Evolutionary conservation across 331 rosid species (phyloP).

Genomic region (Saraca asoca): DNA sequence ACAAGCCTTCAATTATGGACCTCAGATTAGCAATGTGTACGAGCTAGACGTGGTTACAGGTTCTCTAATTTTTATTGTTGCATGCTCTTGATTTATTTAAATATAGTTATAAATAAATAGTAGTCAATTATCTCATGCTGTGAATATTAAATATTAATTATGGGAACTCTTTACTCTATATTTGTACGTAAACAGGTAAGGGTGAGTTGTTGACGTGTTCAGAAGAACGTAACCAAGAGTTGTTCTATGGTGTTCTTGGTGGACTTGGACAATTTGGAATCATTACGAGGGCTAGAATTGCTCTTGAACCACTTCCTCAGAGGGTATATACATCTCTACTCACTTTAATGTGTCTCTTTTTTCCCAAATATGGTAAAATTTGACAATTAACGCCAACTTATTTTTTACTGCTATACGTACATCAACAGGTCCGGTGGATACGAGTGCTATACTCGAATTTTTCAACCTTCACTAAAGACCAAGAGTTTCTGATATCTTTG

Average conservation of each 20-base stretch:
- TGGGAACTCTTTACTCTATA: too few species aligned
- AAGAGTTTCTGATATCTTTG: slow-evolving; percentile 81
- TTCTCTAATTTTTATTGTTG: slow-evolving; percentile 2
- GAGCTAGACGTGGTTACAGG: slow-evolving; percentile 95
- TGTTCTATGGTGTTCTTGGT: slow-evolving; percentile 88
- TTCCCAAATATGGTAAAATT: background rate
- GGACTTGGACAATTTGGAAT: slow-evolving; percentile 98
- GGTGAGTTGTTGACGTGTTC: slow-evolving; percentile 86
- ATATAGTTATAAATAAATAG: too few species aligned
- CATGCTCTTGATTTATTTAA: too few species aligned
- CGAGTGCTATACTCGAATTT: slow-evolving; percentile 84
- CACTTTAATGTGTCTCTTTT: slow-evolving; percentile 23
- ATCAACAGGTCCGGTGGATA: slow-evolving; percentile 87
- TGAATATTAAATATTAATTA: too few species aligned
- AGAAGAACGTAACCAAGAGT: slow-evolving; percentile 64
- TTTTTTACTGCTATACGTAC: too few species aligned
- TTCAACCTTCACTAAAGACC: slow-evolving; percentile 66
- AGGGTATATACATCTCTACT: slow-evolving; percentile 51
- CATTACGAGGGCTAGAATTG: slow-evolving; percentile 90
- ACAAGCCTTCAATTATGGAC: slow-evolving; percentile 90
- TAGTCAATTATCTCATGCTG: too few species aligned
- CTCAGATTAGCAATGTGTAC: slow-evolving; percentile 76
- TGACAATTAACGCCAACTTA: background rate
- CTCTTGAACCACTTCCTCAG: slow-evolving; percentile 82
- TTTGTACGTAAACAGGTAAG: slow-evolving; percentile 51